Evolutionary conservation across 1,284 basidiomycete species (phyloP), one percentile per base, ranked within the genome.

Genomic region (Chiua sp.): DNA sequence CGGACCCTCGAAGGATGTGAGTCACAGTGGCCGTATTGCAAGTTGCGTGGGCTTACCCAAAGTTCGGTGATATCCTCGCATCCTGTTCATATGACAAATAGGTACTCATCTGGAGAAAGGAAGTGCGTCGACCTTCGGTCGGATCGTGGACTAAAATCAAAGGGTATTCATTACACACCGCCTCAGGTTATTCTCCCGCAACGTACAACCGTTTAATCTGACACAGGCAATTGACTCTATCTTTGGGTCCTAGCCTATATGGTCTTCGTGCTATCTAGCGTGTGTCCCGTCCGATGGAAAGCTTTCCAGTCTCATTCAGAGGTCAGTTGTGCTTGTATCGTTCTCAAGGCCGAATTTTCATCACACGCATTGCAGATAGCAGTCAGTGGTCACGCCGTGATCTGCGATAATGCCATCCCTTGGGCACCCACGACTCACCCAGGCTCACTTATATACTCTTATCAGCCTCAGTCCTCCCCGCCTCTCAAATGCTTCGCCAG

Each of bases 221-320:
- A 59, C 47, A 7, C 30, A 10, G 23, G 28, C 20, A 94, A 96
- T 98, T 60, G 99, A 99, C 78, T 96, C 96, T 1, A 93, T 99
- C 44, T 94, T 95, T 0, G 99, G 98, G 97, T 96, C 97, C 37
- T n/a, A n/a, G n/a, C n/a, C 96, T 98, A 2, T 95, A 98, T 69
- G 97, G 98, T 75, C 87, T 98, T 16, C 97, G 98, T 56, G 94
- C 98, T 0, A 96, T 98, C 66, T 99, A 50, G 96, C 96, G 2
- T 99, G 97, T 71, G 97, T 97, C 2, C 97, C 94, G n/a, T 98
- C 95, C 4, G 97, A 99, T 74, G 97, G 97, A 64, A 98, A 98
- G 75, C 87, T 99, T 54, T 98, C 97, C 11, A 96, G 99, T 30
- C 81, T 99, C 61, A 11, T 99, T 99, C 83, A 97, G 98, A 86